Base-by-base conservation (phyloP, 768 basidiomycete genomes). In the Calocybe cyanea region DNA sequence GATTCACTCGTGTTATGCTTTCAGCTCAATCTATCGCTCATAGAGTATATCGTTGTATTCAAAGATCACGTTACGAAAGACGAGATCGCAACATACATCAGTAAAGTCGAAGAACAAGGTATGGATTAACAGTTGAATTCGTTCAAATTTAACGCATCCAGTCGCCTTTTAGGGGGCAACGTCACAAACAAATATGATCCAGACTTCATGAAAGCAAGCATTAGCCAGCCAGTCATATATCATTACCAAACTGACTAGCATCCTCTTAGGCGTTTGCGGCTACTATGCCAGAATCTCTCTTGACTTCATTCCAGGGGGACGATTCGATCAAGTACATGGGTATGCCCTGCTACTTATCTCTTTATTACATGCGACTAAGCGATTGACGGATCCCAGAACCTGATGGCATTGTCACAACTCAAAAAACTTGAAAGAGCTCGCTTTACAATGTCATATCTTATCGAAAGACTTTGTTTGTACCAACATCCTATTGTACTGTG, bases 31-130 rank as follows among this genome's bases (percentile, higher is more conserved):
- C 23, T 25, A 24, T 23, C 11, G 14, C 18, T 32, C 15, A 24
- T 39, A 81, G 78, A 62, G 51, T 80, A 69, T 55, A 80, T 81
- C 43, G 71, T 83, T 33, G 68, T 77, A 6, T 81, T 83, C 66
- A 80, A 79, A 59, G 59, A 72, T 2, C 36, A 45, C 20, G 76
- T 67, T 32, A 57, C 70, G 20, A 40, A 62, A 30, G 70, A 68
- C 7, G 57, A 70, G 42, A 66, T 81, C 25, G 53, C 72, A 25
- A 52, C 70, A 38, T 78, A 69, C 47, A 67, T 59, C 6, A 48
- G 62, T 0, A 59, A 68, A 1, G 68, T 81, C 9, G 52, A 55
- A 17, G 48, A 38, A 4, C 66, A 70, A 42, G 76, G 77, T 72
- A 48, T 41, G 15, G 15, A 7, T 37, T 8, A 17, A 9, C 13